phyloP scores from a whole-genome alignment of 495 filamentous ascomycete genomes.

The Chaetomidium leptoderma region DNA sequence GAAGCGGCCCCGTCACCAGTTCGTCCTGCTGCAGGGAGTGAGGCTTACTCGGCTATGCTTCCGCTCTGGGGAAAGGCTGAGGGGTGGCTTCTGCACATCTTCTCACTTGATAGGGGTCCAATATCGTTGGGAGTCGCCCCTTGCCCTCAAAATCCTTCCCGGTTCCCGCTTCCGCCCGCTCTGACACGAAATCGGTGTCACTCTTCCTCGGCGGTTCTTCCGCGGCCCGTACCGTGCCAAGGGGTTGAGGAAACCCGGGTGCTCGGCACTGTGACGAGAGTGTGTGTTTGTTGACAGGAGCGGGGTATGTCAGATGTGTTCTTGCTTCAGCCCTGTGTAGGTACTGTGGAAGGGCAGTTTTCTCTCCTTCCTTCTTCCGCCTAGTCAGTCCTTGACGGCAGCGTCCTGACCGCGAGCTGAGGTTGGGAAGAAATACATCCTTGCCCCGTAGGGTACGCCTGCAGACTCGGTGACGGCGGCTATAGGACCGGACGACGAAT shows the following conservation, averaged over 20 bases:
- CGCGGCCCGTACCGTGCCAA: constrained; percentile 7
- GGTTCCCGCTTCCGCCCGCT: neutral
- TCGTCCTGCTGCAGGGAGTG: constrained; percentile 1
- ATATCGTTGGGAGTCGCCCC: neutral
- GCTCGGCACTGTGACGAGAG: neutral
- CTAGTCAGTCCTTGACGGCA: no score
- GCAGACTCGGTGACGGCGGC: neutral
- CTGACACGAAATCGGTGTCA: neutral
- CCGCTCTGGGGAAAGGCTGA: no score
- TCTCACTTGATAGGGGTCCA: no score
- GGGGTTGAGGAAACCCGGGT: no score
- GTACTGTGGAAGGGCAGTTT: no score
- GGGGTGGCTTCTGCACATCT: no score
- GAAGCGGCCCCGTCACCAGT: neutral
- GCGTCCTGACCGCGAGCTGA: no score
- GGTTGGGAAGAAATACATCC: no score
- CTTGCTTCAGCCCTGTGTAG: no score
- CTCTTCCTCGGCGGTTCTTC: neutral
- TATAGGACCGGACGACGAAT: neutral
- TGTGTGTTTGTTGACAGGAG: neutral
- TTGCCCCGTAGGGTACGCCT: no score
- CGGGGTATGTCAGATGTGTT: no score
- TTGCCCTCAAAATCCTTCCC: neutral
- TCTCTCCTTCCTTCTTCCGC: neutral
- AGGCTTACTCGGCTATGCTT: no score